These are phyloP conservation scores for Plasmodium sp. DNA, from an alignment of 169 alveolate species.

Conservation along the genomic window DNA sequence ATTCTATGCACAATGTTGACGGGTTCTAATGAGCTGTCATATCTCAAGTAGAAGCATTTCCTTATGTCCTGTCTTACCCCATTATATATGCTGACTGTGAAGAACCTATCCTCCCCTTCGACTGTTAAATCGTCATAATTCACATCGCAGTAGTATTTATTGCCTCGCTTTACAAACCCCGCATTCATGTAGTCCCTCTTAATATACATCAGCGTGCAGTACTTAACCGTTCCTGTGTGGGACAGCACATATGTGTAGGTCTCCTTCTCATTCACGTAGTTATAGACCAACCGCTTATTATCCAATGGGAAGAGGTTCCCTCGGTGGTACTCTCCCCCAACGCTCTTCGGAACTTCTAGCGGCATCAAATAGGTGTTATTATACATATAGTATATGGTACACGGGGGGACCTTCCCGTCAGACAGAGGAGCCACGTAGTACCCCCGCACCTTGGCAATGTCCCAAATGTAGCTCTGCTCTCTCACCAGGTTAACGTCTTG, in stretches of 20 bases:
- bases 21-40: conserved; percentile 11
- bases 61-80: conserved; percentile 21
- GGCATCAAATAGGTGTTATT: not conserved
- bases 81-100: conserved; percentile 9
- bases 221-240: conserved; percentile 8
- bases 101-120: conserved; percentile 25
- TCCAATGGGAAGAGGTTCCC: conserved; percentile 23
- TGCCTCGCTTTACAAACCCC: conserved; percentile 10
- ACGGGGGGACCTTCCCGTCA: not conserved
- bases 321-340: not conserved
- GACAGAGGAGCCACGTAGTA: conserved; percentile 28
- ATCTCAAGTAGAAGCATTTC: conserved; percentile 16
- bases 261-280: conserved; percentile 1
- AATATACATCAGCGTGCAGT: conserved; percentile 33
- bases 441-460: conserved; percentile 18
- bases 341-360: not conserved
- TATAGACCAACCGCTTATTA: not conserved
- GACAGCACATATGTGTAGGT: conserved; percentile 12
- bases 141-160: conserved; percentile 1
- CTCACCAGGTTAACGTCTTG: not conserved
- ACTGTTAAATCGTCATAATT: conserved; percentile 32
- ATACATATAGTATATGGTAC: conserved; percentile 6
- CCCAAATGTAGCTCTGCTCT: conserved; percentile 4
- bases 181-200: conserved; percentile 42
- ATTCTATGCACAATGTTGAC: conserved; percentile 47